A percentile compares a stretch with the other conserved stretches of the same genome.
These are phyloP conservation scores for Dothistroma pini DNA, from an alignment of 2,329 filamentous ascomycete genomes.

Conservation along the genomic window DNA sequence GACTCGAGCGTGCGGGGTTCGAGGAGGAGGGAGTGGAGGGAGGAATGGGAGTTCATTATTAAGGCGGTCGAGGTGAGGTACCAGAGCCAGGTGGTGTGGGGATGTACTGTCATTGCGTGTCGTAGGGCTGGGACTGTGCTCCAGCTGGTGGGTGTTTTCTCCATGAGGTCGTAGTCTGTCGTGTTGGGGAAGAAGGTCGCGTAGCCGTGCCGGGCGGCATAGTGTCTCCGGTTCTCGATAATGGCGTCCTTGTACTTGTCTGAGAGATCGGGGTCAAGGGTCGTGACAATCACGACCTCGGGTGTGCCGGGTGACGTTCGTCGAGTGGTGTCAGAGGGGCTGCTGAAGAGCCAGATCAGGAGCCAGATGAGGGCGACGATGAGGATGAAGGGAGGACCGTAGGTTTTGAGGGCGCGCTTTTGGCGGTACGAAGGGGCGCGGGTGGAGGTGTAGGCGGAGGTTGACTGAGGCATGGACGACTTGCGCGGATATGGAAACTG, in stretches of 20 bases:
- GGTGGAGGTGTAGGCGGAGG: conserved; percentile 56
- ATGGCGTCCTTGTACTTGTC: conserved; percentile 68
- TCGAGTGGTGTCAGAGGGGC: conserved; percentile 6
- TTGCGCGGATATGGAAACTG: conserved; percentile 88
- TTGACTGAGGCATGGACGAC: conserved; percentile 63
- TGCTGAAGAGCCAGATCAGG: conserved; percentile 29
- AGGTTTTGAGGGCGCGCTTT: conserved; percentile 24
- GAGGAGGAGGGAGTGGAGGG: conserved; percentile 69
- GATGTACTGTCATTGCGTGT: conserved; percentile 78
- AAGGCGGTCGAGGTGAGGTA: conserved; percentile 79
- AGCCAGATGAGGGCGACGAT: conserved; percentile 29
- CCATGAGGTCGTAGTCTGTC: conserved; percentile 69
- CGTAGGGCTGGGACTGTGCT: conserved; percentile 78
- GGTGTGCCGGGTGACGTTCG: conserved; percentile 44
- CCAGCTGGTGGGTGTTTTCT: conserved; percentile 61
- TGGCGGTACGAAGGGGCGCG: conserved; percentile 47
- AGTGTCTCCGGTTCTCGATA: conserved; percentile 76
- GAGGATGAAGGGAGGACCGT: conserved; percentile 47
- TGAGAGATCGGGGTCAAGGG: conserved; percentile 67
- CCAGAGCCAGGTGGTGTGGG: conserved; percentile 78
- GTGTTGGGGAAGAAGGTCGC: conserved; percentile 74
- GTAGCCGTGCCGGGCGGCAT: conserved; percentile 86
- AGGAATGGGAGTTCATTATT: conserved; percentile 77
- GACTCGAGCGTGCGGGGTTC: conserved; percentile 63
- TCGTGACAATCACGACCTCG: conserved; percentile 74